Conservation (phyloP, 202 grass and related monocot species). For the Saccharum hybrid region DNA sequence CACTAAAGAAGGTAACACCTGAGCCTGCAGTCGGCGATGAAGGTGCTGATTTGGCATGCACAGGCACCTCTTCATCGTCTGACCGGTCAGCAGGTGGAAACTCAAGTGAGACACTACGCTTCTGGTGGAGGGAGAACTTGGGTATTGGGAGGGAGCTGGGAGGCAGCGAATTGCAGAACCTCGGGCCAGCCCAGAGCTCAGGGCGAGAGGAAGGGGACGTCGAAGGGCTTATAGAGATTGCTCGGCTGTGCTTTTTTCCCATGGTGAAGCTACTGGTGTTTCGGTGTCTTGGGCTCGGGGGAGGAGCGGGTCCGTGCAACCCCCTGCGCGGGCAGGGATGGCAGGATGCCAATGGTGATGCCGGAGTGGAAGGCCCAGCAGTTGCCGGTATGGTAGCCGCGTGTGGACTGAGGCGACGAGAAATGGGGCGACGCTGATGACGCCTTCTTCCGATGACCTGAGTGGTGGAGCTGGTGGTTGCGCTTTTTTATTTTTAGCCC, state of each 20-base stretch:
- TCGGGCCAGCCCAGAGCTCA: conserved; percentile 86
- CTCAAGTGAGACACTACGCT: conserved; percentile 77
- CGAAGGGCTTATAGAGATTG: conserved; percentile 65
- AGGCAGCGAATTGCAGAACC: conserved; percentile 84
- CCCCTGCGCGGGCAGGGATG: conserved; percentile 20
- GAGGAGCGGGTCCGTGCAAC: conserved; percentile 25
- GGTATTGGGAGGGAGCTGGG: conserved; percentile 92
- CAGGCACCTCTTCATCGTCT: conserved; percentile 38
- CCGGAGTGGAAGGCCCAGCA: conserved; percentile 73
- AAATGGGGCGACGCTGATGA: conserved; percentile 40
- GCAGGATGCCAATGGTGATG: conserved; percentile 45
- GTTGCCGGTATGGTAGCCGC: conserved; percentile 58
- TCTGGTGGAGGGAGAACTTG: conserved; percentile 84
- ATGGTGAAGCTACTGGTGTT: conserved; percentile 37
- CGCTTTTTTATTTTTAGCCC: background rate
- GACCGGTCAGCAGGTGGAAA: conserved; percentile 45
- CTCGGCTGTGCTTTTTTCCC: conserved; percentile 61
- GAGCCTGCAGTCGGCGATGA: conserved; percentile 62
- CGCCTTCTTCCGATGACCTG: conserved; percentile 46
- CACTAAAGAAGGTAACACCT: conserved; percentile 47
- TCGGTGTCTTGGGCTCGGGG: conserved; percentile 55
- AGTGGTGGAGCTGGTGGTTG: conserved; percentile 50
- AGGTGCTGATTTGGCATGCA: conserved; percentile 74
- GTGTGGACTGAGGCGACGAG: conserved; percentile 46
- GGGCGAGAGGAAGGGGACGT: conserved; percentile 51